Evolutionary conservation across 169 alveolate species (phyloP), one percentile per base, ranked within the genome.

Genomic region (Blepharisma undulans): DNA sequence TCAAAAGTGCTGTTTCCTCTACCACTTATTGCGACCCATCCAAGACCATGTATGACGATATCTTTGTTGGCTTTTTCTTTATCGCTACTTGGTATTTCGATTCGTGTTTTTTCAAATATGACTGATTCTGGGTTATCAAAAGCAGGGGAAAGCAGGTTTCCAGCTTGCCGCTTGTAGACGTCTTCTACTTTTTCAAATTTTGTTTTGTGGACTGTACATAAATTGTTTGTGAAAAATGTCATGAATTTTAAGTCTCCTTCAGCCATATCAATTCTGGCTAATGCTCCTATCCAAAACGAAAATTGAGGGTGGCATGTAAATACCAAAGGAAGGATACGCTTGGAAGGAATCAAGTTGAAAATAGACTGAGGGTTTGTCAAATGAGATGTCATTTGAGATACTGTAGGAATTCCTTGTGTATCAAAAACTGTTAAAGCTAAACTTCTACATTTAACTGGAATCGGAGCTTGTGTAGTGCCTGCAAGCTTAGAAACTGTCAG

Each of bases 391-490:
- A 84, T 92, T 76, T 93, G 91, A 4, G 77, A 29, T 2, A 59
- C 71, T 74, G 93, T 92, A 8, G 96, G 96, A 29, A 93, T 87
- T 7, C 96, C 96, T 14, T 95, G 96, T 8, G 96, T 93, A 78
- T 93, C 96, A 19, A 85, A 80, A 16, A 92, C 71, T 76, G 79
- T 92, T 12, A 93, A 60, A 16, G 94, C 96, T 19, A 90, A 22
- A 27, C 84, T 76, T 25, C 74, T 72, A 2, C 76, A 87, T 60
- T 87, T 76, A 2, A 90, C 94, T 84, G 82, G 89, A 30, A 93
- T 76, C 34, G 92, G 33, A 18, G 91, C 92, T 30, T 92, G 72
- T 30, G 96, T 93, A 2, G 96, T 93, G 4, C 95, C 94, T n/a
- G 96, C 94, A 29, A 82, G 27, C 32, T 92, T 88, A 59, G 94